Percentiles rank a stretch among this genome's conserved stretches.
Conservation (phyloP, 495 filamentous ascomycete species). For the Sabuloglossum arenarium region DNA sequence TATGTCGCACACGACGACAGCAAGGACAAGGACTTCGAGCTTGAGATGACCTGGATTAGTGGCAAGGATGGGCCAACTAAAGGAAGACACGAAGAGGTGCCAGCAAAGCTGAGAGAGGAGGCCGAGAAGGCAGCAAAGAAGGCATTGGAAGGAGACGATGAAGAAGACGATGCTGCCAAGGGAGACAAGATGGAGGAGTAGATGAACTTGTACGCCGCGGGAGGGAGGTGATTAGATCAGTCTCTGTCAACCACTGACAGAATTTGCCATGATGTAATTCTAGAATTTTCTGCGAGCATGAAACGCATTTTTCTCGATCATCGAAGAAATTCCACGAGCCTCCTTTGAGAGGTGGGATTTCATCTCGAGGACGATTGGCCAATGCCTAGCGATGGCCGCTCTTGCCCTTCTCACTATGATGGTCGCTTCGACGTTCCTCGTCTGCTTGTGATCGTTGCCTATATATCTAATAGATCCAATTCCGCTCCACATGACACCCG, state of each 20-base stretch:
- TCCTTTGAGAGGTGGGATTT: not conserved
- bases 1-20: slow-evolving; percentile 93
- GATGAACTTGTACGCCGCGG: not conserved
- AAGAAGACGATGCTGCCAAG: slow-evolving; percentile 30
- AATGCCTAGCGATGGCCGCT: not conserved
- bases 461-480: too few species aligned
- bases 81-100: slow-evolving; percentile 78
- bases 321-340: not conserved
- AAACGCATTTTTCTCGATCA: not conserved
- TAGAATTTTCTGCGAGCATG: not conserved
- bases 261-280: not conserved
- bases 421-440: not conserved
- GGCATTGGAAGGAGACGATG: slow-evolving; percentile 48
- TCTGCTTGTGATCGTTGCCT: too few species aligned
- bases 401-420: too few species aligned
- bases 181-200: slow-evolving; percentile 4
- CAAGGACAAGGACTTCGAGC: slow-evolving; percentile 95
- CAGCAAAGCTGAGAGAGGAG: slow-evolving; percentile 70
- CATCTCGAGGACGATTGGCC: not conserved
- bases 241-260: not conserved
- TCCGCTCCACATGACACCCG: not conserved
- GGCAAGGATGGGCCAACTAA: slow-evolving; percentile 64
- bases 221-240: not conserved
- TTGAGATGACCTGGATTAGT: slow-evolving; percentile 98
- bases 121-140: slow-evolving; percentile 76